Base-by-base conservation (phyloP, 2,329 filamentous ascomycete genomes). In the Penicillium sp. region DNA sequence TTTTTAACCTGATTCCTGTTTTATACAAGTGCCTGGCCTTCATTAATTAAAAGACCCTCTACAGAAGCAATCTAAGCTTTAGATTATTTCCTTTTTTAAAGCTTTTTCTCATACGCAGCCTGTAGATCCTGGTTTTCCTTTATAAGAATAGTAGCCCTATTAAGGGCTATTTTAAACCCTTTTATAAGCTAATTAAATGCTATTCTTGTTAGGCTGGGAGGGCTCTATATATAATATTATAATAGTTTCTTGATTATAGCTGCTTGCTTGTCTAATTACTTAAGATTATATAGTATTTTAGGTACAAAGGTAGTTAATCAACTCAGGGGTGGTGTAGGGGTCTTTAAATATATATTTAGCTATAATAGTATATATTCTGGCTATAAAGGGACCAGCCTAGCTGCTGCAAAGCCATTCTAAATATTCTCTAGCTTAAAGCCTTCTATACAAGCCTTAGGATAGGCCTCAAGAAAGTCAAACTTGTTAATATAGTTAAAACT, bases 401-500 rank as follows among this genome's bases (percentile, higher is more conserved):
- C 13, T 31, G 15, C 44, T 44, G 23, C 3, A 44, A 62, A 62
- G 7, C 60, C 13, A 53, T 48, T 54, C 5, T 41, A 38, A 38
- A 59, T 19, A 54, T 15, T 29, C 5, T 54, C 1, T 17, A 7
- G 9, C 23, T 9, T 29, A 49, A 53, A 62, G 30, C 17, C 11
- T 17, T 8, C 45, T 8, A 23, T 29, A 9, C 23, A 17, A 46
- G 53, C 46, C 2, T 35, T 6, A 11, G n/a, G 53, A 48, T 41
- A 61, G 26, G 23, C 41, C 30, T 58, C 26, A 21, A 61, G 29
- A 46, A 61, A 61, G 7, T 61, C 38, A 48, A 61, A 13, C 17
- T 61, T 61, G 13, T 57, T 31, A 53, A 58, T 61, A 53, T 61
- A 38, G 29, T 47, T 53, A 7, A 57, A 35, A 17, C 30, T 47